Conservation (phyloP, 2,329 filamentous ascomycete genomes). For the Hypoxylon sp. region DNA sequence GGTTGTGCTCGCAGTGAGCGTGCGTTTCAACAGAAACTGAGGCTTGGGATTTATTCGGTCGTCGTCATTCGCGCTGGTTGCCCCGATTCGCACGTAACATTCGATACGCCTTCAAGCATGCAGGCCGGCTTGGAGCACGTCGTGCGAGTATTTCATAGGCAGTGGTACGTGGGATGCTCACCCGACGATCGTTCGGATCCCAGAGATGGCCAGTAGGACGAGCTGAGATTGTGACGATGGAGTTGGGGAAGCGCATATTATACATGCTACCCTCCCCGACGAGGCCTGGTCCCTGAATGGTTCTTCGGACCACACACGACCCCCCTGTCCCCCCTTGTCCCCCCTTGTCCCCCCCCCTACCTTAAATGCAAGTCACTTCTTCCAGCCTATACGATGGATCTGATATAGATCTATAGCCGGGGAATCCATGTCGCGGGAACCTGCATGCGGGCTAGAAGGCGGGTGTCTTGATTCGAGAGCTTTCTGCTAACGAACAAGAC, state of each 20-base stretch:
- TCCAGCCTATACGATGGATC: neutral
- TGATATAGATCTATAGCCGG: neutral
- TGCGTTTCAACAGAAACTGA: neutral
- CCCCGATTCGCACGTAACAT: neutral
- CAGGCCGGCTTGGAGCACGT: neutral
- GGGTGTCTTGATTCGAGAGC: neutral
- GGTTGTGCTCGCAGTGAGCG: neutral
- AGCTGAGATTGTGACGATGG: conserved; percentile 2
- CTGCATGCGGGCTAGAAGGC: neutral
- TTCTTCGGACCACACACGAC: neutral
- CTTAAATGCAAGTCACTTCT: neutral
- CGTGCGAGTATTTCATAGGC: neutral
- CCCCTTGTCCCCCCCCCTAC: too few relatives aligned
- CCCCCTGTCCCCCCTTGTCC: too few relatives aligned
- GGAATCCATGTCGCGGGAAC: conserved; percentile 2
- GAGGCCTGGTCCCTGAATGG: neutral
- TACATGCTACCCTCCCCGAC: conserved; percentile 8
- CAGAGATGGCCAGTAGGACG: neutral
- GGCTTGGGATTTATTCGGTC: neutral
- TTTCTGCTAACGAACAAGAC: neutral
- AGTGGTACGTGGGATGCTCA: neutral
- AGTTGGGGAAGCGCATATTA: conserved; percentile 2
- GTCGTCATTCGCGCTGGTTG: neutral
- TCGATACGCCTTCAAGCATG: neutral
- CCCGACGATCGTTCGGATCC: conserved; percentile 4